Evolutionary conservation across 2,329 filamentous ascomycete genomes (phyloP).

Genomic region (Stachybotrys chlorohalonatus): DNA sequence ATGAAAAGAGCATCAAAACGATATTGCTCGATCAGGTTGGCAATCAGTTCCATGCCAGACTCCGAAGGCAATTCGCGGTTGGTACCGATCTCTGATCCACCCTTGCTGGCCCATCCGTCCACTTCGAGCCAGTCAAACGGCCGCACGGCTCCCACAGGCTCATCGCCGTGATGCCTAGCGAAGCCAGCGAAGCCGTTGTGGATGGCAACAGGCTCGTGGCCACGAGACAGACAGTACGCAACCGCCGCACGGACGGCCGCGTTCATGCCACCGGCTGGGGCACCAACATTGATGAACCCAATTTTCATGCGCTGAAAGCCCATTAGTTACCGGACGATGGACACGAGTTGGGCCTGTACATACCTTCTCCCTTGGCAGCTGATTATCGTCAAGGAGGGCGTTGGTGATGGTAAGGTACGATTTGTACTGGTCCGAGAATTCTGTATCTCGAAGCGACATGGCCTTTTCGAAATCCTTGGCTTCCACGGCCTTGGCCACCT

Average conservation of each 20-base stretch:
- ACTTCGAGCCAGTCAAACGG: conserved; percentile 89
- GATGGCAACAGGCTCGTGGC: conserved; percentile 87
- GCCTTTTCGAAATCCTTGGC: conserved; percentile 79
- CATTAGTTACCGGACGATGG: conserved; percentile 16
- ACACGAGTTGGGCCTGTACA: conserved; percentile 13
- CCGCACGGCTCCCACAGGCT: conserved; percentile 73
- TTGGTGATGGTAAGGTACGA: conserved; percentile 89
- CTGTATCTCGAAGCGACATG: conserved; percentile 81
- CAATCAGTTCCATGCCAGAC: conserved; percentile 72
- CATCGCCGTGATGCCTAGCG: conserved; percentile 78
- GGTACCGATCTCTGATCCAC: conserved; percentile 94
- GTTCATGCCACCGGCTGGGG: conserved; percentile 96
- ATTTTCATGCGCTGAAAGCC: conserved; percentile 68
- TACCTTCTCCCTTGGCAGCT: conserved; percentile 64
- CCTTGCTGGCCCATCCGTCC: conserved; percentile 90
- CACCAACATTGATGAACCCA: conserved; percentile 93
- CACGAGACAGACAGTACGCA: conserved; percentile 81
- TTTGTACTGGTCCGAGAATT: conserved; percentile 87
- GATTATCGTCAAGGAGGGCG: conserved; percentile 59
- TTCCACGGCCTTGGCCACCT: conserved; percentile 73
- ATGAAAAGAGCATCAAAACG: conserved; percentile 87
- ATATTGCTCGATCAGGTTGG: conserved; percentile 75
- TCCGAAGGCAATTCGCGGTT: conserved; percentile 89
- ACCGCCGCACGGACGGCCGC: conserved; percentile 89
- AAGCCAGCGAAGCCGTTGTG: conserved; percentile 97